phyloP scores from a whole-genome alignment of 371 early-diverging fungal species.

The Choanephora cucurbitarum region DNA sequence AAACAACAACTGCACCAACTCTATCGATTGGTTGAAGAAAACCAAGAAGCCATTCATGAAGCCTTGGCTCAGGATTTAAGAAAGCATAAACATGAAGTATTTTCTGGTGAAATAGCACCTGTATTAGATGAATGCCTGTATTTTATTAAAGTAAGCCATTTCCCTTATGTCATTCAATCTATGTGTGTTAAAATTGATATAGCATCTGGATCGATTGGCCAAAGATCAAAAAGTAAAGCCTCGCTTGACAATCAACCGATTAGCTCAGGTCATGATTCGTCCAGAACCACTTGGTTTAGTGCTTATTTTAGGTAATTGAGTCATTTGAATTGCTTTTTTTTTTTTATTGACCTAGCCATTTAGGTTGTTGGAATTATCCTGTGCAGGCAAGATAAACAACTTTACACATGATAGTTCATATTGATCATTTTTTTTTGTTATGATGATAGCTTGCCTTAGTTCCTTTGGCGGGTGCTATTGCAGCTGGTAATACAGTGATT shows the following conservation, averaged over 20 bases:
- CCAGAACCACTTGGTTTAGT: constrained; percentile 82
- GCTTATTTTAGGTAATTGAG: constrained; percentile 56
- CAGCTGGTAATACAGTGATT: constrained; percentile 83
- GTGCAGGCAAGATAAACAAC: constrained; percentile 40
- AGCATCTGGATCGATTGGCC: constrained; percentile 66
- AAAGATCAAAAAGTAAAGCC: constrained; percentile 52
- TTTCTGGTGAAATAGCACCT: constrained; percentile 66
- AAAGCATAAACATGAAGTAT: constrained; percentile 56
- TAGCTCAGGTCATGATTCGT: constrained; percentile 56
- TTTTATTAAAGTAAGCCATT: constrained; percentile 44
- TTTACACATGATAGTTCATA: not conserved
- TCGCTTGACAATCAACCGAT: constrained; percentile 26
- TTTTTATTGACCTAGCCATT: no score
- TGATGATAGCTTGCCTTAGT: constrained; percentile 14
- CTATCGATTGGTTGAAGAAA: constrained; percentile 65
- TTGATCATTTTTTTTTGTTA: no score
- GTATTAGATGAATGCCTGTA: constrained; percentile 55
- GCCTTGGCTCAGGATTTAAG: constrained; percentile 70
- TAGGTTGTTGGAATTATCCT: constrained; percentile 55
- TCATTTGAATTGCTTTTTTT: no score
- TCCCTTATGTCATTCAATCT: no score
- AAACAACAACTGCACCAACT: constrained; percentile 66
- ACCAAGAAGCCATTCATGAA: constrained; percentile 58
- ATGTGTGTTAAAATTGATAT: no score
- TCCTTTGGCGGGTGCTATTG: constrained; percentile 74